Evolutionary conservation across 139 green algal species (phyloP).

Genomic region (Coccomyxa sp.): DNA sequence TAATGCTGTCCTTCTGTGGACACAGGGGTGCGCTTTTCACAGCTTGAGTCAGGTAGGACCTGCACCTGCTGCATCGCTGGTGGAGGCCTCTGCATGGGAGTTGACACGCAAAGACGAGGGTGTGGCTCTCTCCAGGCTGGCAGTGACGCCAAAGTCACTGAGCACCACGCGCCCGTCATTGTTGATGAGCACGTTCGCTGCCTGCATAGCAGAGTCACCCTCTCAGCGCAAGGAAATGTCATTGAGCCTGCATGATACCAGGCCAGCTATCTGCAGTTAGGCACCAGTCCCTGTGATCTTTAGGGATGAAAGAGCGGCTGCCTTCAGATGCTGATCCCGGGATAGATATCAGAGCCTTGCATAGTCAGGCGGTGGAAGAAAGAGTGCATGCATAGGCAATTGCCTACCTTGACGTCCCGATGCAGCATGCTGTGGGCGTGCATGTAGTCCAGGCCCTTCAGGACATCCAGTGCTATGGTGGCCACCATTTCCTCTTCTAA

Average conservation of each 20-base stretch:
- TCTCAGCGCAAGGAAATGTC: neutral
- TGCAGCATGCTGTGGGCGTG: slow-evolving; percentile 85
- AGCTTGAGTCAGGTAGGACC: no score
- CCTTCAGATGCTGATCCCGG: neutral
- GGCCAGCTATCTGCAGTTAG: no score
- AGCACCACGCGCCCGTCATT: slow-evolving; percentile 48
- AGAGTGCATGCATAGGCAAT: slow-evolving; percentile 2
- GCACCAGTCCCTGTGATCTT: no score
- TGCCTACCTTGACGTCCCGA: slow-evolving; percentile 86
- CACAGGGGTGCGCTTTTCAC: no score
- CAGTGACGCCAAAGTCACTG: slow-evolving; percentile 62
- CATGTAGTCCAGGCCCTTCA: slow-evolving; percentile 85
- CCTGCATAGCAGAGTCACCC: slow-evolving; percentile 34
- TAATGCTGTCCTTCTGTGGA: no score
- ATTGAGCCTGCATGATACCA: no score
- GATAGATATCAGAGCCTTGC: neutral
- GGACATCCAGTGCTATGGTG: slow-evolving; percentile 75
- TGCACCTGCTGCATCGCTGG: no score
- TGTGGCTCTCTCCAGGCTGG: slow-evolving; percentile 31
- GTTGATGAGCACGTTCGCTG: slow-evolving; percentile 66
- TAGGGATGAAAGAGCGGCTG: neutral
- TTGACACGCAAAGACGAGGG: no score
- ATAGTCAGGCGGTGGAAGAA: neutral
- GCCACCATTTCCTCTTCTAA: slow-evolving; percentile 77
- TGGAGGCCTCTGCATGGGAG: no score